Evolutionary conservation across 1,139 yeast species (phyloP), one percentile per base, ranked within the genome.

Genomic region (Yamadazyma songkhlaensis): DNA sequence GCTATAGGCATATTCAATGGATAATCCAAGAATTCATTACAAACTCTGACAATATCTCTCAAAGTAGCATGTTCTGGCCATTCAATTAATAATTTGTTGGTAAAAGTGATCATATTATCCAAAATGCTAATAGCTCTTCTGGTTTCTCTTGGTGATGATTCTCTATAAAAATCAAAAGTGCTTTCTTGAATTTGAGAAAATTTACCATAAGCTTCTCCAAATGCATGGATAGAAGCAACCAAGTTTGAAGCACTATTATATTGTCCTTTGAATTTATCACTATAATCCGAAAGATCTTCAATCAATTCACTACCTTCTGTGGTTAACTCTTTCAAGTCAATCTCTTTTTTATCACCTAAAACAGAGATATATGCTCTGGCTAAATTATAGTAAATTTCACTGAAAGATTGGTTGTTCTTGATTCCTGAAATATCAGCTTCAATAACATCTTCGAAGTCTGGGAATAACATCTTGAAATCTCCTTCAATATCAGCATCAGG

Each of bases 41-140:
- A 75, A n/a, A 84, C 79, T 42, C 81, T 65, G 23, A 67, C 60
- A 37, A 92, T 72, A 25, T 84, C 88, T 41, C 74, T 81, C 36
- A 94, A 62, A 0, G 95, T 88, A 0, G 95, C 94, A 65, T 94
- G 96, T 51, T 94, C 98, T 0, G 98, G 97, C 96, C 97, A 92
- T 53, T 81, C 79, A 15, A 62, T 63, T 11, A 84, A 58, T 21
- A 87, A 59, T n/a, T 64, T 66, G 11, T 59, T 50, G 3, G 78
- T 77, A 3, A 77, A 62, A 3, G 59, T 56, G 45, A 73, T 67
- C 7, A 89, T 59, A 2, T 63, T 67, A 9, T 72, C 62, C 8
- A 86, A 65, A 2, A 83, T 54, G 2, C 54, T 55, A 34, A 81
- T 74, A 1, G 95, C 87, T 31, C 60, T 64, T 42, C 72, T 72